These are phyloP conservation scores for Setaria italica DNA, from an alignment of 202 grass and related monocot species.

Conservation along the genomic window DNA sequence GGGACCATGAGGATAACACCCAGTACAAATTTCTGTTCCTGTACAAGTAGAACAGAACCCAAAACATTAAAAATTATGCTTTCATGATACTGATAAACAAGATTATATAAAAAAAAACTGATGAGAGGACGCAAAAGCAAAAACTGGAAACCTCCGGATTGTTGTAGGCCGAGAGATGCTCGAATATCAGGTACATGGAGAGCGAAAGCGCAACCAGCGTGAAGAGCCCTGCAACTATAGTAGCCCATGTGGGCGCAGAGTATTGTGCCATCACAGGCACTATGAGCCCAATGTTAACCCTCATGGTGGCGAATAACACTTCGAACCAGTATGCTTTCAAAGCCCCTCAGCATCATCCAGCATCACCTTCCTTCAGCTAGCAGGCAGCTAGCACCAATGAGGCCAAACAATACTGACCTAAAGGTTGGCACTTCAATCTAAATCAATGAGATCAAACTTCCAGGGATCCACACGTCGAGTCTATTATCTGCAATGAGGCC, in stretches of 20 bases:
- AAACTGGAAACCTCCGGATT: slow-evolving; percentile 80
- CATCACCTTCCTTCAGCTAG: slow-evolving; percentile 15
- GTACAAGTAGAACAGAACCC: slow-evolving; percentile 33
- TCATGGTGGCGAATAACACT: slow-evolving; percentile 28
- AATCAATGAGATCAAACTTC: slow-evolving; percentile 28
- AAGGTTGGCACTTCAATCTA: neutral
- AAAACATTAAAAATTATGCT: slow-evolving; percentile 33
- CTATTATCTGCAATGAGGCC: slow-evolving; percentile 25
- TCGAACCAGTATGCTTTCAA: slow-evolving; percentile 11
- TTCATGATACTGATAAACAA: neutral
- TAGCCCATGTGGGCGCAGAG: slow-evolving; percentile 73
- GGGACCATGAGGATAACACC: slow-evolving; percentile 97
- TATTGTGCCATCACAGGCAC: slow-evolving; percentile 44
- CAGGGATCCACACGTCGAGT: neutral
- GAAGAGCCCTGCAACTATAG: slow-evolving; percentile 78
- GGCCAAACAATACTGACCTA: neutral
- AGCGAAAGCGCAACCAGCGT: slow-evolving; percentile 66
- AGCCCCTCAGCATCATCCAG: slow-evolving; percentile 38
- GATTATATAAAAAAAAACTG: neutral
- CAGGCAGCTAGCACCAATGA: neutral
- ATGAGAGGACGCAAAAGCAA: slow-evolving; percentile 12
- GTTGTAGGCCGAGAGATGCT: slow-evolving; percentile 92
- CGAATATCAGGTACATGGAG: slow-evolving; percentile 83
- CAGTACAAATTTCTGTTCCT: slow-evolving; percentile 98
- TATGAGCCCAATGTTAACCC: slow-evolving; percentile 50